These are phyloP conservation scores for Suillus plorans DNA, from an alignment of 768 basidiomycete species.

Conservation along the genomic window DNA sequence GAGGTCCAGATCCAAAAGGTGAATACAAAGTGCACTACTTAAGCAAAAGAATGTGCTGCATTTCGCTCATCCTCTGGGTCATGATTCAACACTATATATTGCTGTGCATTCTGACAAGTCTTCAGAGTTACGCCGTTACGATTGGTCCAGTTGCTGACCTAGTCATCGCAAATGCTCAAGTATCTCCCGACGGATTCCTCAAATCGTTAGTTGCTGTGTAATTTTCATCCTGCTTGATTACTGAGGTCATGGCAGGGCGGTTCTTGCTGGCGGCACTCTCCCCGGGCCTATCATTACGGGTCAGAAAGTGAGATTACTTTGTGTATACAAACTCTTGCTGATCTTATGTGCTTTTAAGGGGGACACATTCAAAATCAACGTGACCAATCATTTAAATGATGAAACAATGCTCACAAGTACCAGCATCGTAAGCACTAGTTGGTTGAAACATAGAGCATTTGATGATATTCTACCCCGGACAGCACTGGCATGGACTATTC, in stretches of 20 bases:
- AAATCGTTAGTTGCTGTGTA: background rate
- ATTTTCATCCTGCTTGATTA: background rate
- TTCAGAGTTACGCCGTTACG: background rate
- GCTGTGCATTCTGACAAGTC: background rate
- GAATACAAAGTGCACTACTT: background rate
- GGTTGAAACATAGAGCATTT: background rate
- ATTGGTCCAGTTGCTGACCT: background rate
- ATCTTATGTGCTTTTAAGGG: background rate
- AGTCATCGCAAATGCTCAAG: background rate
- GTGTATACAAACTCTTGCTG: background rate
- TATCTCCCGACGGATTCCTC: background rate
- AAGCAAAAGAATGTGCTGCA: background rate
- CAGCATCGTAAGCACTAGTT: background rate
- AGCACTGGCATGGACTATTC: slow-evolving; percentile 1
- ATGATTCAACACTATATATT: background rate
- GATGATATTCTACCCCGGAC: background rate
- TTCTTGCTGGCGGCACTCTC: background rate
- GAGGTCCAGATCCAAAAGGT: background rate
- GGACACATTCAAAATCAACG: background rate
- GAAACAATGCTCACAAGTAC: background rate
- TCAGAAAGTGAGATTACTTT: background rate
- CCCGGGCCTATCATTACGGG: background rate
- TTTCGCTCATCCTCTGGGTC: background rate
- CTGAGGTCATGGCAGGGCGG: background rate
- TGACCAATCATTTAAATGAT: background rate